Evolutionary conservation across 1,284 basidiomycete genomes (phyloP), one percentile per base, ranked within the genome.

Genomic region (Ceraceosorus bombacis): DNA sequence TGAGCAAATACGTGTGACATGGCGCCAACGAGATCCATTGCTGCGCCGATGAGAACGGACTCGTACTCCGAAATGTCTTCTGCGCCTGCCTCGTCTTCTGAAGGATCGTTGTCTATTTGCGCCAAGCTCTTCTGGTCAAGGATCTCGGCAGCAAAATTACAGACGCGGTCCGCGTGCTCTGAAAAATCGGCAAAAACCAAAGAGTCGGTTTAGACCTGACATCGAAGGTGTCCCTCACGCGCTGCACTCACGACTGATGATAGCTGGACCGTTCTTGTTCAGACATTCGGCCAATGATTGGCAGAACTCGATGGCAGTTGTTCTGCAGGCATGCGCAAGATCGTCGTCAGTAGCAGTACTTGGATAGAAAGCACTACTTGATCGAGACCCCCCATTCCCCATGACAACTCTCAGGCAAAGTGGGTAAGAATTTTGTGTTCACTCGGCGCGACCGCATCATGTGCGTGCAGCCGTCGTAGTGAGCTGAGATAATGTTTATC

Each of bases 21-120:
- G 5, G 90, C 84, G 62, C 93, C 87, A 58, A 97, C 93, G 58
- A 99, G 86, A 78, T 99, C 95, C 54, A 88, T 88, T 37, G 95
- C 94, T 43, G 92, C 88, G 41, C 89, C 90, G 77, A 98, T 88
- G 61, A 99, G 83, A 50, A 94, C 88, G 12, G 92, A 90, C 79
- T 98, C 95, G 78, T 94, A 96, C 80, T 99, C 95, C 5, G 93
- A 93, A 68, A 89, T 88, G 64, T 84, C 83, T 61, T 75, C 71
- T 57, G 66, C 72, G 39, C 85, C 86, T 63, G 86, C 86, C 55
- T 90, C 89, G 67, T 91, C 90, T 68, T 94, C 93, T 66, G 89
- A 62, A 36, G 65, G 89, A 76, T 97, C 94, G 55, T 91, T 90
- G 78, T 96, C 92, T 78, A 94, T 86, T 80, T 99, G 95, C 80